Evolutionary conservation across 2,329 filamentous ascomycete genomes (phyloP), one percentile per base, ranked within the genome.

Genomic region (Ophiostoma montium): DNA sequence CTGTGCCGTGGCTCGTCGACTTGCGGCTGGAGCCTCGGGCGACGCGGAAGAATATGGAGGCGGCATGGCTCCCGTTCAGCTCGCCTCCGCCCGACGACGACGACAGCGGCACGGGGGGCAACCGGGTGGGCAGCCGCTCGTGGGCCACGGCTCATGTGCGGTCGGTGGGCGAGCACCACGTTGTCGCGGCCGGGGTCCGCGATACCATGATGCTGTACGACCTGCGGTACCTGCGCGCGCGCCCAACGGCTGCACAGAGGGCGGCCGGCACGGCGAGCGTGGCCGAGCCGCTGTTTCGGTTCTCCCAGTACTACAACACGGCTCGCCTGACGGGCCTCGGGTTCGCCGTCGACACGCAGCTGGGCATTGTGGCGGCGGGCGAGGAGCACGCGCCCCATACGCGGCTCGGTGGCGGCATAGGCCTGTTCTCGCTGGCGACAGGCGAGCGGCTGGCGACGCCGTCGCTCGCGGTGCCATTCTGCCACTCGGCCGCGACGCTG

Each of bases 181-280:
- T 80, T 18, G 62, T 82, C 2, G 71, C 72, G 3, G 70, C 74
- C 0, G 75, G 76, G 1, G 61, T 77, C 2, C 56, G 61, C 31
- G 67, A 66, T 57, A 64, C 57, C 48, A 72, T 82, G 63, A 65
- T 65, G 1, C 61, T 80, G 5, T 82, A 78, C 56, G 78, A 82
- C 53, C 53, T 74, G 31, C 74, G 78, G 1, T 76, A 67, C 54
- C 15, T 54, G 12, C 23, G 23, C n/a, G 13, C 50, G 18, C 15
- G 35, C 10, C 2, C 3, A 11, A 16, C n/a, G n/a, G n/a, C n/a
- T n/a, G n/a, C 13, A 18, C 13, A n/a, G 18, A 31, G 11, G 23
- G 16, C 16, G 35, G 12, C 19, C 15, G 18, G 21, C 5, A 7
- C 19, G 11, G 23, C 21, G 2, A 10, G 2, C 56, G 57, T 47